phyloP scores from a whole-genome alignment of 1,284 basidiomycete genomes.

The Leucoagaricus sp. region DNA sequence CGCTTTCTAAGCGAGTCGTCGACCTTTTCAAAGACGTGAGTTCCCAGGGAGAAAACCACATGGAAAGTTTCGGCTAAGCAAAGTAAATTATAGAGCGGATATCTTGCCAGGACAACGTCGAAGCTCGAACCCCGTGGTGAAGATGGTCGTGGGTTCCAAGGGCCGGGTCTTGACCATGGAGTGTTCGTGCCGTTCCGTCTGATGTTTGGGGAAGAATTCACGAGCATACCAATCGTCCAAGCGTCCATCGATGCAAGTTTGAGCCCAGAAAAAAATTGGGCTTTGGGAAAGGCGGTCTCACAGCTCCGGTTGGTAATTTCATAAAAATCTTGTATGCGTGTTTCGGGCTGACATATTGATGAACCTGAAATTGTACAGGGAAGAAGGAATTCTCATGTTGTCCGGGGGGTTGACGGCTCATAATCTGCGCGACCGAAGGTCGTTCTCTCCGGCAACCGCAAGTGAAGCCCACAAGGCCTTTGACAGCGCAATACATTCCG shows the following conservation, averaged over 20 bases:
- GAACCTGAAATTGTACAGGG: constrained; percentile 31
- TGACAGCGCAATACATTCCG: constrained; percentile 58
- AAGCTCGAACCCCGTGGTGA: constrained; percentile 57
- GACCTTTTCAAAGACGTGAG: constrained; percentile 57
- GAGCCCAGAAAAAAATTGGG: constrained; percentile 64
- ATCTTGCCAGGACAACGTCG: constrained; percentile 50
- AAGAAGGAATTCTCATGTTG: constrained; percentile 69
- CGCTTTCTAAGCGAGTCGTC: constrained; percentile 58
- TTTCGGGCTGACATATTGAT: constrained; percentile 13
- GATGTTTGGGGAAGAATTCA: constrained; percentile 72
- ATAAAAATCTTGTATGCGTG: neutral
- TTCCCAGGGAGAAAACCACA: neutral
- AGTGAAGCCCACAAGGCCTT: constrained; percentile 52
- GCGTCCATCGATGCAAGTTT: constrained; percentile 69
- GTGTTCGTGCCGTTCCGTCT: constrained; percentile 76
- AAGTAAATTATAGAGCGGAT: constrained; percentile 47
- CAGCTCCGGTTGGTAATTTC: constrained; percentile 47
- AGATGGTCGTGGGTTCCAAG: constrained; percentile 68
- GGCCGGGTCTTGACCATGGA: constrained; percentile 69
- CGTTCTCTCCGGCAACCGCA: constrained; percentile 54
- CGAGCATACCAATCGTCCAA: constrained; percentile 64
- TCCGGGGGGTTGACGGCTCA: constrained; percentile 71
- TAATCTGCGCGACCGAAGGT: constrained; percentile 58
- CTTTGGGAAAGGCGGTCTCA: constrained; percentile 60
- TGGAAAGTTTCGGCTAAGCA: neutral